phyloP scores from a whole-genome alignment of 2,329 filamentous ascomycete genomes.

The Nemania sp. region DNA sequence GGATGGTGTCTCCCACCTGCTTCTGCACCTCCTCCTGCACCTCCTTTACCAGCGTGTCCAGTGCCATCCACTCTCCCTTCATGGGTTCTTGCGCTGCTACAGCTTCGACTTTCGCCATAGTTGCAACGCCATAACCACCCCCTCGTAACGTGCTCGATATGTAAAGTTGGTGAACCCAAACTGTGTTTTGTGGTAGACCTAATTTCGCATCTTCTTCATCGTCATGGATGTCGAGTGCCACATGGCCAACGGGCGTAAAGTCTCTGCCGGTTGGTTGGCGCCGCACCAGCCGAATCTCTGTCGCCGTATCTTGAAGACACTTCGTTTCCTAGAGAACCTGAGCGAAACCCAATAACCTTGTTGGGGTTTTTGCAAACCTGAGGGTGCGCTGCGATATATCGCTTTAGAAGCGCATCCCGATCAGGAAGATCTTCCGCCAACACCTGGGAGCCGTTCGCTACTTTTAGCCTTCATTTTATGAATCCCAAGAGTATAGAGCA shows the following conservation, averaged over 20 bases:
- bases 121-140: constrained; percentile 43
- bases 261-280: constrained; percentile 38
- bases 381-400: constrained; percentile 40
- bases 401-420: constrained; percentile 38
- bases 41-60: constrained; percentile 44
- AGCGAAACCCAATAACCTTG: constrained; percentile 9
- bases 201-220: constrained; percentile 40
- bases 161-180: constrained; percentile 49
- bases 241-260: constrained; percentile 49
- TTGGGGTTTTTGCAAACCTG: constrained; percentile 33
- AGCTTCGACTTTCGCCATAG: constrained; percentile 44
- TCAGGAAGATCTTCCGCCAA: constrained; percentile 40
- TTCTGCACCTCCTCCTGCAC: constrained; percentile 37
- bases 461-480: constrained; percentile 17
- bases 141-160: constrained; percentile 46
- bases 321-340: constrained; percentile 38
- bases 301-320: constrained; percentile 44
- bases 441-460: constrained; percentile 32
- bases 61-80: constrained; percentile 40
- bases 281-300: constrained; percentile 35
- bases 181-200: constrained; percentile 40
- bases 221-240: constrained; percentile 43
- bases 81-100: constrained; percentile 41
- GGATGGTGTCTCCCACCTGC: constrained; percentile 23
- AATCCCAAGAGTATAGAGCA: constrained; percentile 2